Conservation (phyloP, 257 asterid genomes). For the Solanum clarkiae region DNA sequence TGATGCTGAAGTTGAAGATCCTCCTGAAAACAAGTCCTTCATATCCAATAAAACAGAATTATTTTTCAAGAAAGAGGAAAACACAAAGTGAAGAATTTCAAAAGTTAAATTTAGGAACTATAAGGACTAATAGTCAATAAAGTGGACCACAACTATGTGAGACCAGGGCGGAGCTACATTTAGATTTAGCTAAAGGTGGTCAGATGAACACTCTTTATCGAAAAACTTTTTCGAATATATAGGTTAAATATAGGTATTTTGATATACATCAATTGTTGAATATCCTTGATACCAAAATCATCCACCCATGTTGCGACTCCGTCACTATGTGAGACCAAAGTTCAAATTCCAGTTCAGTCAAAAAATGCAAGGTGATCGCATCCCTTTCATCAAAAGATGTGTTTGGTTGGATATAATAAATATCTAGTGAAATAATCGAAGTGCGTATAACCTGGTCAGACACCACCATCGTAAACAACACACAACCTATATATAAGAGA, state of each 20-base stretch:
- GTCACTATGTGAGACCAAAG: not conserved
- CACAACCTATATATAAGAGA: not conserved
- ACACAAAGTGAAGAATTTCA: too few species aligned
- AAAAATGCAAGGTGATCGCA: not conserved
- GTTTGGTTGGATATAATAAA: not conserved
- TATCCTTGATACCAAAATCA: too few species aligned
- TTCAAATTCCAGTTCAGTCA: not conserved
- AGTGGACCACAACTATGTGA: not conserved
- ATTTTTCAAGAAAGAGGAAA: not conserved
- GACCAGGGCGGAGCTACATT: not conserved
- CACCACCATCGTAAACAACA: not conserved
- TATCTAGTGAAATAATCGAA: too few species aligned
- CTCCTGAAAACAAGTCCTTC: constrained; percentile 14
- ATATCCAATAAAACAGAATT: not conserved
- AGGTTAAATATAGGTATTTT: too few species aligned
- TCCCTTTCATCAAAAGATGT: not conserved
- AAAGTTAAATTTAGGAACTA: too few species aligned
- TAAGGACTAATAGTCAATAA: not conserved
- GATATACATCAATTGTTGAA: too few species aligned
- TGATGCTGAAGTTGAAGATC: constrained; percentile 7
- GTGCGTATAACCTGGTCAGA: not conserved
- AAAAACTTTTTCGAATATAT: too few species aligned
- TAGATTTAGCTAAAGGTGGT: too few species aligned
- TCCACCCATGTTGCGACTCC: too few species aligned
- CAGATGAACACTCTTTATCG: too few species aligned